Base-by-base conservation (phyloP, 495 filamentous ascomycete species). In the Aspergillus sclerotioniger region DNA sequence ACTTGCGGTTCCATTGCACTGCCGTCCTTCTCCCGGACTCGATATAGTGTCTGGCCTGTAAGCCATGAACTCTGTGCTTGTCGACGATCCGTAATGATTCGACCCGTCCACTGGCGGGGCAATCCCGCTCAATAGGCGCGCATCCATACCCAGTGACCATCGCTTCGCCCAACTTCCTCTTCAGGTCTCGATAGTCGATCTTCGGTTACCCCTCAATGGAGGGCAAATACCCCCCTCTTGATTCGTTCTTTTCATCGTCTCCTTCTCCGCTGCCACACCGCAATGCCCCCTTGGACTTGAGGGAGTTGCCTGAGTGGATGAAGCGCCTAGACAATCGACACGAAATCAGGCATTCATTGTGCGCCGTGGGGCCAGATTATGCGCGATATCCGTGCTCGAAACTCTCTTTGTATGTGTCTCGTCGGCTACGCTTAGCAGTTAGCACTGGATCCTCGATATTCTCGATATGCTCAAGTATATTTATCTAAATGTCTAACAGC, bases 11-110 rank as follows among this genome's bases (percentile, higher is more conserved):
- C 37, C 37, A 41, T 9, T 56, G 39, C 50, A 58, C 56, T 32
- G 39, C 56, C 28, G 10, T 52, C 48, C 35, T 52, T 45, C 32
- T 15, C 33, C 33, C 8, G 33, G 33, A 15, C 37, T 15, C 37
- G n/a, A 41, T 41, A 41, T 13, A 5, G 25, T 25, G 25, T 25
- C 25, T 25, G 9, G 15, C 56, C 58, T 62, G 60, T 56, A 59
- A 59, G 60, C 60, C 56, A 62, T 63, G 61, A 59, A 59, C 52
- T 49, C 47, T 59, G 61, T 50, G 32, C 29, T 39, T 12, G 25
- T 57, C 53, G 35, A 58, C 54, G 39, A 47, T 35, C 56, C 47
- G 44, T 53, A 10, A 28, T 50, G 43, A 59, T 53, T 55, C 43
- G 41, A 53, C 47, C 56, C 49, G 53, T 15, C 37, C 37, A 41